A percentile compares a stretch with the other conserved stretches of the same genome.
Evolutionary conservation across 1,139 yeast genomes (phyloP).

Genomic region (Taphrina communis): DNA sequence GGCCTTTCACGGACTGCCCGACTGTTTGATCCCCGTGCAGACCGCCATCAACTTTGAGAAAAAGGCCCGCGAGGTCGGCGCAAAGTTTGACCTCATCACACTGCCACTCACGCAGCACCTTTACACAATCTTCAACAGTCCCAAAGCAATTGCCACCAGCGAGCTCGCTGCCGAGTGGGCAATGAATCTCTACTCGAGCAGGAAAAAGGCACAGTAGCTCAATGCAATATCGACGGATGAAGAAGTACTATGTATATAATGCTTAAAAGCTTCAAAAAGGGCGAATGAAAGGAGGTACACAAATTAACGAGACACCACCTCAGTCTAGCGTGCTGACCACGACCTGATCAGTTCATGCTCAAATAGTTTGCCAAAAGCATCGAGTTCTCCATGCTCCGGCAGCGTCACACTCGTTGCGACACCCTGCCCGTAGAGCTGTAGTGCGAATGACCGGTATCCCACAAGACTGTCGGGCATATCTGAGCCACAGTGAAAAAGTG

Average conservation of each 20-base stretch:
- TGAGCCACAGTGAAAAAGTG: background rate
- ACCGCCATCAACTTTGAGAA: background rate
- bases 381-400: slow-evolving; percentile 10
- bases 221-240: too few relatives aligned
- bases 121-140: slow-evolving; percentile 13
- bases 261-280: too few relatives aligned
- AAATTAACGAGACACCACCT: too few relatives aligned
- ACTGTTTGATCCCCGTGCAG: slow-evolving; percentile 14
- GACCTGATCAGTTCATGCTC: background rate
- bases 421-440: slow-evolving; percentile 2
- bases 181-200: background rate
- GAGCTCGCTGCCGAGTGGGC: slow-evolving; percentile 29
- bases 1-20: slow-evolving; percentile 24
- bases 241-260: too few relatives aligned
- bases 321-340: background rate
- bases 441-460: background rate
- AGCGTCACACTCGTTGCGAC: background rate
- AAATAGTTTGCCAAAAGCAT: background rate
- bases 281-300: too few relatives aligned
- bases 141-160: slow-evolving; percentile 18
- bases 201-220: background rate
- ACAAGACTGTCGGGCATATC: background rate
- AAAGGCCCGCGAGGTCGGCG: slow-evolving; percentile 10
- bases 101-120: slow-evolving; percentile 17
- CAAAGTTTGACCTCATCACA: slow-evolving; percentile 8